Base-by-base conservation (phyloP, 169 alveolate species). In the Eimeria tenella region DNA sequence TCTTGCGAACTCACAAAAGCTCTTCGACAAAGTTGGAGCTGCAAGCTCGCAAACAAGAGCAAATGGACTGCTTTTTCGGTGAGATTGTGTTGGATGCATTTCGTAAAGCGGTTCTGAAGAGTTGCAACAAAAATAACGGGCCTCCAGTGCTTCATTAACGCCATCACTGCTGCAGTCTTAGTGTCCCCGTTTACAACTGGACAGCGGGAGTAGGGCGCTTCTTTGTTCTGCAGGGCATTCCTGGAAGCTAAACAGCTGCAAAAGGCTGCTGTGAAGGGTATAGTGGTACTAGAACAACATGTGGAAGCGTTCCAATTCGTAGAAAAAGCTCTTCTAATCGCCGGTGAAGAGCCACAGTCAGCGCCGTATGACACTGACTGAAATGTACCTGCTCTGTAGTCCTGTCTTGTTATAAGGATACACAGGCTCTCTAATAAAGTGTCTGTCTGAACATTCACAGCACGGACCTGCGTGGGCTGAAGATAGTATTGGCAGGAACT, bases 61-160 rank as follows among this genome's bases (percentile, higher is more conserved):
- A 42, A 60, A 84, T 63, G 92, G 92, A 56, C 65, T 84, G 21
- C 92, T 84, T 63, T 31, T 84, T n/a, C 65, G 92, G 92, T 84
- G 73, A 17, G 92, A 53, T 62, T 19, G 68, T 17, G 65, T n/a
- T 75, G 86, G 63, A 7, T 73, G 58, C 11, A n/a, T 50, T 25
- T 31, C 42, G 42, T 31, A 31, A 31, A 31, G 42, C 42, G 42
- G 42, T 31, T 31, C 2, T 31, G 2, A 31, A 31, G 2, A 31
- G 42, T 2, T 31, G 42, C 42, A 31, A 31, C 42, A 31, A 31
- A 31, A 31, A 31, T 31, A 31, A 31, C 42, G 42, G 42, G 42
- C 42, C 42, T 31, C 42, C 42, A 31, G 42, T 31, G 42, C 42
- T 31, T 31, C 42, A 31, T 31, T 31, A 31, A 31, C 42, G 42